Conservation (phyloP, 2,329 filamentous ascomycete species). For the Cladosporium sp. region DNA sequence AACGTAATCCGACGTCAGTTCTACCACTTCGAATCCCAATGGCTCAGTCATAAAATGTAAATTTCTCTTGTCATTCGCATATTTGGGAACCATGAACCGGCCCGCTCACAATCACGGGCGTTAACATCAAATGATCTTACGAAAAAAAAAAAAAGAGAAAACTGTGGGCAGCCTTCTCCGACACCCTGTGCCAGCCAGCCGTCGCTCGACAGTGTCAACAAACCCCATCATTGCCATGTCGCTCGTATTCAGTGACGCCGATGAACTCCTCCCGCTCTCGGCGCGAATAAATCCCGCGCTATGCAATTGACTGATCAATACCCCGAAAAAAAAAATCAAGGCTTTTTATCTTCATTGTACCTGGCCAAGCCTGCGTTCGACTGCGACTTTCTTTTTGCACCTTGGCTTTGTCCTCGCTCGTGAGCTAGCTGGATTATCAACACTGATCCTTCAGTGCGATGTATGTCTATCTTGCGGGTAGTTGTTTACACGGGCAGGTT, state of each 20-base stretch:
- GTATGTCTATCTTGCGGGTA: background rate
- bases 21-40: no score
- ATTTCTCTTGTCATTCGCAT: background rate
- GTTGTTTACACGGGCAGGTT: conserved; percentile 50
- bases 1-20: background rate
- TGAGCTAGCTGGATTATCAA: background rate
- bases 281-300: conserved; percentile 5
- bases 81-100: background rate
- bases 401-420: background rate
- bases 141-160: background rate
- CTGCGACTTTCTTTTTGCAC: background rate
- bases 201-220: background rate
- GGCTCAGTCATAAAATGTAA: background rate
- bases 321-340: background rate
- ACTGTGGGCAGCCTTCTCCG: background rate
- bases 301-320: background rate
- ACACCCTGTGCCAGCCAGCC: background rate
- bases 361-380: no score
- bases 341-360: background rate
- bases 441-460: background rate
- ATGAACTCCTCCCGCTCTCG: conserved; percentile 5
- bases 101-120: background rate
- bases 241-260: background rate
- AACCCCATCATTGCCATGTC: background rate
- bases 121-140: background rate